Evolutionary conservation across 768 basidiomycete genomes (phyloP).

Genomic region (Saitozyma podzolica): DNA sequence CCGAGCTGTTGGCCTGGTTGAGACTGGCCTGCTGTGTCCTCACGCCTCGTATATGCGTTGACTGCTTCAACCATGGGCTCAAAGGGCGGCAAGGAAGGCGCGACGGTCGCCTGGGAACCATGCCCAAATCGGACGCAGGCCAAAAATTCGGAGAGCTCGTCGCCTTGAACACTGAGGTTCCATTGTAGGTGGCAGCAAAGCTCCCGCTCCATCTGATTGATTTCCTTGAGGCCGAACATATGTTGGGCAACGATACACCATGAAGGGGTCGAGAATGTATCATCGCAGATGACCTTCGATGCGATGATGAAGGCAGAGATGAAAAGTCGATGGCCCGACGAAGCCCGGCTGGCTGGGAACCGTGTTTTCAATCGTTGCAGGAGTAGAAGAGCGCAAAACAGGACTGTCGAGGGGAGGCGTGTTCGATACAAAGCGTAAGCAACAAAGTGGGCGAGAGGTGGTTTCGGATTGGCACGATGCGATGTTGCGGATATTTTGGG

Average conservation of each 20-base stretch:
- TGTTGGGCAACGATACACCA: constrained; percentile 88
- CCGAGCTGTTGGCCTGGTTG: constrained; percentile 40
- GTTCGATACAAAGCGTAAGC: constrained; percentile 85
- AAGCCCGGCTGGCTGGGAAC: constrained; percentile 87
- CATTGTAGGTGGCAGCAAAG: constrained; percentile 92
- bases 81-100: constrained; percentile 17
- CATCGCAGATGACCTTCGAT: constrained; percentile 86
- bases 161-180: constrained; percentile 55
- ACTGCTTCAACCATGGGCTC: constrained; percentile 13
- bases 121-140: constrained; percentile 50
- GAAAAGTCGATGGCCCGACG: constrained; percentile 84
- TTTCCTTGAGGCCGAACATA: constrained; percentile 79
- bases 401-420: constrained; percentile 68
- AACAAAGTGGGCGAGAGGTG: constrained; percentile 72
- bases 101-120: constrained; percentile 37
- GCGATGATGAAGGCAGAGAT: constrained; percentile 92
- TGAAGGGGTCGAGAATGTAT: constrained; percentile 89
- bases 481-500: constrained; percentile 70
- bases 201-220: constrained; percentile 96
- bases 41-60: constrained; percentile 37
- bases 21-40: constrained; percentile 36
- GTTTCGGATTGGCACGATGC: constrained; percentile 60
- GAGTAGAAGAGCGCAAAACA: constrained; percentile 67
- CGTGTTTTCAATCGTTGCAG: constrained; percentile 85
- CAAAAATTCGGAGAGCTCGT: constrained; percentile 53